Base-by-base conservation (phyloP, 1,139 yeast species). In the Pichia sp. region DNA sequence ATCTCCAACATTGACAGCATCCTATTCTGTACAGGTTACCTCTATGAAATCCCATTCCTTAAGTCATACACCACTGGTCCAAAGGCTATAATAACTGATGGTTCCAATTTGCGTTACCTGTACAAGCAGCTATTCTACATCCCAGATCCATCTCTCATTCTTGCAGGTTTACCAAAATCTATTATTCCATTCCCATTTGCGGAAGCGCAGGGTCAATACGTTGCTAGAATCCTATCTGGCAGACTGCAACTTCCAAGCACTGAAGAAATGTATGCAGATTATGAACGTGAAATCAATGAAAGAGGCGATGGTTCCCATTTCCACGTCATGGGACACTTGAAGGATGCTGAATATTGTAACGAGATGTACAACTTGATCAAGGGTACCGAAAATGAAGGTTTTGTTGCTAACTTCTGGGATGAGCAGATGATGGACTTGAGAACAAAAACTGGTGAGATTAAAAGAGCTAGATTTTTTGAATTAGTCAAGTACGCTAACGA, bases 21-120 rank as follows among this genome's bases (percentile, higher is more conserved):
- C 3, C 53, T 71, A 4, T 68, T 66, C 44, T 69, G 74, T 49
- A 71, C 76, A 3, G 77, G 76, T 5, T 70, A 69, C 47, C 51
- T 65, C 20, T 68, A 67, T 48, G 56, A 58, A 34, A 42, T 66
- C 23, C 73, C 74, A 6, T 70, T 69, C 41, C 52, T 69, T 35
- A 55, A 59, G 35, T 47, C 58, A 12, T 56, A 61, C 37, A 30
- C 39, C 5, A 48, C 50, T 6, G 58, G 58, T 12, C 47, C 53
- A 18, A 36, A 54, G 9, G 48, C 58, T n/a, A 40, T 60, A 6
- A 44, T 60, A 19, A 52, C 60, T 11, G 59, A 61, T 36, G 69
- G 71, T 11, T 35, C 43, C 5, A 59, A 54, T 29, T 51, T 68
- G 14, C 51, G 60, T 27, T 49, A 61, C 30, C 32, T 71, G 12